Evolutionary conservation across 805 yeast species (phyloP).

Genomic region (Spathaspora hagerdaliae): DNA sequence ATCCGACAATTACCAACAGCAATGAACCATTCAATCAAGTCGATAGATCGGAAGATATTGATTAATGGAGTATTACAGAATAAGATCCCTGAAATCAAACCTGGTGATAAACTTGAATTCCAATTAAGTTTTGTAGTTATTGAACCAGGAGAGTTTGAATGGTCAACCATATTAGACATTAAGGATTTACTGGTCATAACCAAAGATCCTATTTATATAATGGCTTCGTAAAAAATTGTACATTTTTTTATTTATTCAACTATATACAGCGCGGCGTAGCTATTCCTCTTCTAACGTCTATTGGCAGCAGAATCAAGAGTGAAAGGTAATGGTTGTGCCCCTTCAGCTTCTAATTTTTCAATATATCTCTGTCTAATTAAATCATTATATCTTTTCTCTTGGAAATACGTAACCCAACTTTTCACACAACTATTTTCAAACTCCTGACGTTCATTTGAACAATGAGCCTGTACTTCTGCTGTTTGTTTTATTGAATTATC

Average conservation of each 20-base stretch:
- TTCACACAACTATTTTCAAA: slow-evolving; percentile 77
- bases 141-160: slow-evolving; percentile 77
- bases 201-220: slow-evolving; percentile 30
- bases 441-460: slow-evolving; percentile 52
- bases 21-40: slow-evolving; percentile 21
- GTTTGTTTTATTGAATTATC: slow-evolving; percentile 58
- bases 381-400: slow-evolving; percentile 82
- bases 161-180: slow-evolving; percentile 50
- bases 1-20: slow-evolving; percentile 53
- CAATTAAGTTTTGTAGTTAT: slow-evolving; percentile 60
- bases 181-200: slow-evolving; percentile 16
- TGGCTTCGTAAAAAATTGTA: slow-evolving; percentile 12
- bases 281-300: neutral
- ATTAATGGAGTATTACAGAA: slow-evolving; percentile 71
- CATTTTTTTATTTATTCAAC: neutral
- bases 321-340: slow-evolving; percentile 43
- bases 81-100: slow-evolving; percentile 33
- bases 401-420: slow-evolving; percentile 87
- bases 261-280: neutral
- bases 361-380: slow-evolving; percentile 63
- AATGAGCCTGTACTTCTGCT: slow-evolving; percentile 46
- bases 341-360: slow-evolving; percentile 66
- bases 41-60: slow-evolving; percentile 54
- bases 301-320: slow-evolving; percentile 14
- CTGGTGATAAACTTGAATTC: slow-evolving; percentile 40